phyloP scores from a whole-genome alignment of 1,284 basidiomycete genomes.

The Paramarasmius palmivorus region DNA sequence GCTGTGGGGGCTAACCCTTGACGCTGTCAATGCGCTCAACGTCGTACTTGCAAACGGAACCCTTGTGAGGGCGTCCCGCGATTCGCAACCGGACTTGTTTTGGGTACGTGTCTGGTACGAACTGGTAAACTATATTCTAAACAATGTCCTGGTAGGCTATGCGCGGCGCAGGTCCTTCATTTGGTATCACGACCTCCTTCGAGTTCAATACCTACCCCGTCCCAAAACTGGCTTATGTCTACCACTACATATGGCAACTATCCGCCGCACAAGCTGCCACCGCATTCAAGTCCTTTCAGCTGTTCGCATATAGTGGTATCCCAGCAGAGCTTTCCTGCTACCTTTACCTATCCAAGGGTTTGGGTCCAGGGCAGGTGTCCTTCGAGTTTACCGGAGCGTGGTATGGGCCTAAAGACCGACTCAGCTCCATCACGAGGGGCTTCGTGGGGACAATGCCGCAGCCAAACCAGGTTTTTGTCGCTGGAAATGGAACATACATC shows the following conservation, averaged over 20 bases:
- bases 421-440: background rate
- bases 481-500: constrained; percentile 5
- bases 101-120: constrained; percentile 21
- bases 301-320: constrained; percentile 4
- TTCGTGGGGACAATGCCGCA: constrained; percentile 1
- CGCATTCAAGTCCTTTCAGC: constrained; percentile 20
- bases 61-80: constrained; percentile 22
- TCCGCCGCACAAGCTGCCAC: constrained; percentile 10
- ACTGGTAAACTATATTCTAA: background rate
- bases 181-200: constrained; percentile 31
- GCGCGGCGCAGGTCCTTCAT: constrained; percentile 31
- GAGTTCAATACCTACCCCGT: constrained; percentile 28
- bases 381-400: constrained; percentile 11
- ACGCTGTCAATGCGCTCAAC: constrained; percentile 25
- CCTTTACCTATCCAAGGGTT: constrained; percentile 14
- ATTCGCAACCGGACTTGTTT: constrained; percentile 29
- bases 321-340: constrained; percentile 8
- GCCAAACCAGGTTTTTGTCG: background rate
- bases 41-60: constrained; percentile 30
- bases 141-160: constrained; percentile 22
- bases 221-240: constrained; percentile 22
- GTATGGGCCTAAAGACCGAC: constrained; percentile 5
- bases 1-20: constrained; percentile 28
- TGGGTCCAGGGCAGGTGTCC: constrained; percentile 2
- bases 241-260: constrained; percentile 16